Percentiles rank a stretch among this genome's conserved stretches.
Evolutionary conservation across 345 rosid genomes (phyloP).

Genomic region (Citrus cavaleriei): DNA sequence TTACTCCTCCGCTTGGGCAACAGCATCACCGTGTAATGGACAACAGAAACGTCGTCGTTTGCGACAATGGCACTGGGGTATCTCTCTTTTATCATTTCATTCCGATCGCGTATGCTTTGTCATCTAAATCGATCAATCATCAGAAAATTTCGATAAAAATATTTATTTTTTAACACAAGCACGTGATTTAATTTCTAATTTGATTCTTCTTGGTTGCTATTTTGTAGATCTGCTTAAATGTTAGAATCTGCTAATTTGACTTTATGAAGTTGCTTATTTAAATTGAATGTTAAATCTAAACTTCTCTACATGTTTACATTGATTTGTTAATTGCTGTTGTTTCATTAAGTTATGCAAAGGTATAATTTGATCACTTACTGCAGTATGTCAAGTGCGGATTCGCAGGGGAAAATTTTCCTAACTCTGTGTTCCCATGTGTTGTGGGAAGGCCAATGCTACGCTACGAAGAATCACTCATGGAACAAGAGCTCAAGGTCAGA

Average conservation of each 20-base stretch:
- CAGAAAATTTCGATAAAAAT: background rate
- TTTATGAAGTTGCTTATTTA: background rate
- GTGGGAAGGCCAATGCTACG: constrained; percentile 94
- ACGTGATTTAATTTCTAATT: background rate
- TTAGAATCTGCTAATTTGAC: background rate
- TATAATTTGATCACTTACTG: constrained; percentile 22
- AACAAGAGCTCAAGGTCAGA: constrained; percentile 79
- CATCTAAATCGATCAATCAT: background rate
- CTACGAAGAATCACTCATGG: constrained; percentile 87
- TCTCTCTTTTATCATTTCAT: constrained; percentile 8
- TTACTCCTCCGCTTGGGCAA: background rate
- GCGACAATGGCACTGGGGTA: constrained; percentile 99
- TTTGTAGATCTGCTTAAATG: constrained; percentile 10
- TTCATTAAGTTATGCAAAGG: background rate
- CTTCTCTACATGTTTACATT: background rate
- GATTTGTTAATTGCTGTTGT: background rate
- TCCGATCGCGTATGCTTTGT: background rate
- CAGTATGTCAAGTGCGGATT: constrained; percentile 99
- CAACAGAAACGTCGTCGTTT: constrained; percentile 75
- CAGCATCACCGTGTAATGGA: constrained; percentile 40
- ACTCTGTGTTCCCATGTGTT: constrained; percentile 92
- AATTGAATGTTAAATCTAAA: background rate
- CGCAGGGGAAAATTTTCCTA: constrained; percentile 96
- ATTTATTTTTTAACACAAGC: background rate
- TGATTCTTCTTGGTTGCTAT: background rate